Evolutionary conservation across 768 basidiomycete species (phyloP).

Genomic region (Trametes coccinea): DNA sequence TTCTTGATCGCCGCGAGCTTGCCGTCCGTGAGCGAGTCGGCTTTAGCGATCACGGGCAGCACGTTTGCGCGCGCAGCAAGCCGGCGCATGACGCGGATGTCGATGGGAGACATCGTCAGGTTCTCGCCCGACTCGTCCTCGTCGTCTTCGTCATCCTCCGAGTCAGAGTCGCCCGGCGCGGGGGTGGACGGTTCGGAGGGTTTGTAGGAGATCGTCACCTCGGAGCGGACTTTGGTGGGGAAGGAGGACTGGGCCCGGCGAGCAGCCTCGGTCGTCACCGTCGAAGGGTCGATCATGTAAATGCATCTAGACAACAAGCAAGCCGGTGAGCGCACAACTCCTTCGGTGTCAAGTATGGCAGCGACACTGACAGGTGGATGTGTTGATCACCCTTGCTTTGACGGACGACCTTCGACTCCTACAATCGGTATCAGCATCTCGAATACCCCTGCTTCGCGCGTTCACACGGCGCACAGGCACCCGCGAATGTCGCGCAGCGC

Average conservation of each 20-base stretch:
- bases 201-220: constrained; percentile 58
- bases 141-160: constrained; percentile 51
- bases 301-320: constrained; percentile 57
- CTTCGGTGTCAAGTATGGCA: constrained; percentile 18
- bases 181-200: constrained; percentile 52
- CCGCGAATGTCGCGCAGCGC: neutral
- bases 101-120: constrained; percentile 71
- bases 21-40: constrained; percentile 84
- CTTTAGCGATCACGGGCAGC: constrained; percentile 75
- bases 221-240: constrained; percentile 62
- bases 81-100: constrained; percentile 77
- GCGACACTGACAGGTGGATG: constrained; percentile 71
- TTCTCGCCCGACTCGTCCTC: constrained; percentile 47
- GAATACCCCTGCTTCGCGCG: neutral
- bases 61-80: constrained; percentile 76
- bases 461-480: constrained; percentile 3
- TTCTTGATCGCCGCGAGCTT: constrained; percentile 68
- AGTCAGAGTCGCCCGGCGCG: constrained; percentile 42
- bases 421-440: constrained; percentile 2
- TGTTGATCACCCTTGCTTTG: constrained; percentile 89
- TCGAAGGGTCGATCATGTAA: constrained; percentile 80
- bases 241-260: constrained; percentile 50
- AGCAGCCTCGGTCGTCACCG: constrained; percentile 57
- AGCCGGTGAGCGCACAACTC: constrained; percentile 6
- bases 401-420: constrained; percentile 89